Base-by-base conservation (phyloP, 257 asterid species). In the Nicotiana sylvestris region DNA sequence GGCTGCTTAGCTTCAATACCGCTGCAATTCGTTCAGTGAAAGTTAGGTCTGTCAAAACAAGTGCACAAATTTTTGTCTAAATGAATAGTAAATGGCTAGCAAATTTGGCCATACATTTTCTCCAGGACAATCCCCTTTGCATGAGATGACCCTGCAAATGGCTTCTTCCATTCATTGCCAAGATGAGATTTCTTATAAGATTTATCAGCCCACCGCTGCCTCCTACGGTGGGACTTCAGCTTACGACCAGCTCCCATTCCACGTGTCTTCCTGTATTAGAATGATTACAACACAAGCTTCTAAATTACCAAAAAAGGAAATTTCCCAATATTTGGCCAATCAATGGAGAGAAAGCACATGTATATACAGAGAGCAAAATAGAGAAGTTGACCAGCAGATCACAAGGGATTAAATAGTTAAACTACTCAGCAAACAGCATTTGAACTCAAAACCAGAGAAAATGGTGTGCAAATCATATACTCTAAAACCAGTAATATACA, bases 71-170 rank as follows among this genome's bases (percentile, higher is more conserved):
- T 56, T 39, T 8, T 39, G 51, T 2, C 3, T 43, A 43, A 17
- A 58, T 11, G 29, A 21, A 27, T 9, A 30, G 3, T 1, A 35
- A 27, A 32, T n/a, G 55, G 16, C 4, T 7, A 35, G 16, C 6
- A 64, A 57, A 60, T 21, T 58, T n/a, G 58, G 16, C 6, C 66
- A 32, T 78, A 78, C 82, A 78, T 21, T 64, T 78, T 78, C 82
- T 78, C 82, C 11, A 78, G 82, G 60, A 78, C 82, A 78, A 78
- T 60, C 72, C 82, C 82, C 68, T 78, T 78, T 55, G 82, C 82
- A 10, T 78, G 82, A 64, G 82, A 78, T 33, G 82, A 78, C 60
- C 82, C 82, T 57, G 82, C 39, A 60, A 78, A 78, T 21, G 82
- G 82, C 72, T 78, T 78, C 39, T 78, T 78, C 82, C 82, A 78